phyloP scores from a whole-genome alignment of 2,329 filamentous ascomycete genomes.

The Ploettnerulaceae sp. region DNA sequence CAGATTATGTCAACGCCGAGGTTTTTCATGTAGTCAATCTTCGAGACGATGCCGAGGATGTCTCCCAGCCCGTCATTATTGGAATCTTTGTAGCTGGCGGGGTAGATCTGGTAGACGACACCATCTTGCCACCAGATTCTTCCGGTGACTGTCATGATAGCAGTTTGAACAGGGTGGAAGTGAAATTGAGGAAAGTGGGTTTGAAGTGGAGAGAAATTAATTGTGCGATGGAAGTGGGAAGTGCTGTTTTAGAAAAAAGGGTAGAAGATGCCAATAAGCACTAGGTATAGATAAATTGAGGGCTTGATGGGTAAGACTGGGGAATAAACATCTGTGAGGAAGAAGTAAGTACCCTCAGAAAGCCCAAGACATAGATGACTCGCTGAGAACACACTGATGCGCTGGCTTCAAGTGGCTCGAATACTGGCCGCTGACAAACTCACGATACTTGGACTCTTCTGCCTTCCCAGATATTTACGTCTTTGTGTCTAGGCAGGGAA shows the following conservation, averaged over 20 bases:
- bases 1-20: slow-evolving; percentile 62
- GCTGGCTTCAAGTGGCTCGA: neutral
- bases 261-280: neutral
- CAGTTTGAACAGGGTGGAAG: neutral
- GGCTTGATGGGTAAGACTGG: neutral
- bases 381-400: neutral
- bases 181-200: too few species aligned
- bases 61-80: slow-evolving; percentile 58
- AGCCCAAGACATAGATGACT: too few species aligned
- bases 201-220: neutral
- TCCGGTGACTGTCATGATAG: slow-evolving; percentile 5
- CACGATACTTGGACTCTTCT: slow-evolving; percentile 11
- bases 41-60: slow-evolving; percentile 55
- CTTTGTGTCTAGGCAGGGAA: too few species aligned
- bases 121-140: slow-evolving; percentile 52
- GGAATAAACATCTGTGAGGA: neutral
- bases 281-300: too few species aligned
- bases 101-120: slow-evolving; percentile 55
- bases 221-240: neutral
- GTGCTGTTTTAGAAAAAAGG: neutral
- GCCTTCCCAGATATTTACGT: too few species aligned
- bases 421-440: slow-evolving; percentile 8
- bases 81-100: slow-evolving; percentile 52
- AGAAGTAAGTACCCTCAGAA: neutral
- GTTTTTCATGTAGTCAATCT: slow-evolving; percentile 55